Evolutionary conservation across 345 rosid genomes (phyloP), one percentile per base, ranked within the genome.

Genomic region (Eucalyptus viminalis): DNA sequence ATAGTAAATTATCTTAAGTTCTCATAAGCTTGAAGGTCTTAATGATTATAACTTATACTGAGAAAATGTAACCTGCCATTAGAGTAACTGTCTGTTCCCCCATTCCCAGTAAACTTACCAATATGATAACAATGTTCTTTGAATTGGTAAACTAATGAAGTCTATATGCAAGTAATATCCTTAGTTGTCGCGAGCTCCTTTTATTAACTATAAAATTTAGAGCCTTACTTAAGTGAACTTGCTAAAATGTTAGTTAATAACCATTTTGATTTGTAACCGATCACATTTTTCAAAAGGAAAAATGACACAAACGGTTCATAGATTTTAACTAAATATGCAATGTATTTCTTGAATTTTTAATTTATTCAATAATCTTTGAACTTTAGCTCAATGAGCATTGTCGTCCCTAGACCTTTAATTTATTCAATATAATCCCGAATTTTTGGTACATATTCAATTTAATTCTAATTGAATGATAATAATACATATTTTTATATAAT

Each of bases 341-440:
- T 25, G 3, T 60, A 0, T 5, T 25, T 8, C 4, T 5, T 60
- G 8, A 60, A 25, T 10, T 25, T 27, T 60, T 60, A 60, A 60
- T 11, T 60, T 60, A 6, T 58, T 58, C 2, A 25, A 25, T 58
- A 24, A 5, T 24, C 2, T 8, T 5, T 58, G 3, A 58, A 11
- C 4, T 24, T 58, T 58, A 58, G 7, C 7, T 2, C 4, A 58
- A 58, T 11, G 11, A 25, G 3, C 3, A 58, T 25, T 11, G 3
- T 25, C 13, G 1, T 58, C n/a, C 6, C 3, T 2, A 0, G 1
- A 58, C 14, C 19, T 58, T 58, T 58, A 11, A 58, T 58, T 58
- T 58, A 53, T 53, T 19, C 0, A 53, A 53, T 53, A 8, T 53
- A 2, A 8, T 53, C 2, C 2, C 5, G 0, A 53, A 21, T 0